Percentiles rank a stretch among this genome's conserved stretches.
Conservation (phyloP, 495 filamentous ascomycete species). For the Choiromyces venosus region DNA sequence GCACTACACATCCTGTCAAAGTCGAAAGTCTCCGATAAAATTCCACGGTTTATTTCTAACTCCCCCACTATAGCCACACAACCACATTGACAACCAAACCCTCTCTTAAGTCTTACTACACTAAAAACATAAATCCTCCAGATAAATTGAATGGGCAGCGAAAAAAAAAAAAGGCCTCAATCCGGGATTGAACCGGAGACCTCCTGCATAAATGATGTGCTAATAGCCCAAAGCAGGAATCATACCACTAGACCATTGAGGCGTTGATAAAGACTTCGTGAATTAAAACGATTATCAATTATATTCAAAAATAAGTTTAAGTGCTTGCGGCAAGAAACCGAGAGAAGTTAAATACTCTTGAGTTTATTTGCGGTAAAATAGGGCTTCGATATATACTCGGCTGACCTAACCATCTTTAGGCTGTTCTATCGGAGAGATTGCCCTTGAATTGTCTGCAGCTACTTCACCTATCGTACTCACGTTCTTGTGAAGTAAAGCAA, state of each 20-base stretch:
- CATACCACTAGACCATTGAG: slow-evolving; percentile 35
- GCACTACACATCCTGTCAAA: neutral
- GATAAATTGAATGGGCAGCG: neutral
- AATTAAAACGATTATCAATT: too few species aligned
- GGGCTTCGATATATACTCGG: neutral
- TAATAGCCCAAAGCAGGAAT: slow-evolving; percentile 29
- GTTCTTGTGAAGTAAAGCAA: too few species aligned
- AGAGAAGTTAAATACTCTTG: neutral
- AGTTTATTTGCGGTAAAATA: neutral
- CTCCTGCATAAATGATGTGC: slow-evolving; percentile 21
- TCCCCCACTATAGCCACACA: neutral
- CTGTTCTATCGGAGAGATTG: neutral
- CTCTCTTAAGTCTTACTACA: neutral
- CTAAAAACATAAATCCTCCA: neutral
- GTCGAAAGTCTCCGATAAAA: neutral
- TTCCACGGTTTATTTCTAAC: neutral
- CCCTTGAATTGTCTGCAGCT: neutral
- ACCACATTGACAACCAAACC: neutral
- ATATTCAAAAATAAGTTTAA: too few species aligned
- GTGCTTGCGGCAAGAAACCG: neutral
- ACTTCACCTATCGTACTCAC: too few species aligned
- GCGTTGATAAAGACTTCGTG: neutral
- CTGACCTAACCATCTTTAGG: neutral
- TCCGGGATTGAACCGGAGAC: slow-evolving; percentile 35
- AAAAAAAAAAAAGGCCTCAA: slow-evolving; percentile 21